Evolutionary conservation across 768 basidiomycete genomes (phyloP).

Genomic region (Mycena epipterygia): DNA sequence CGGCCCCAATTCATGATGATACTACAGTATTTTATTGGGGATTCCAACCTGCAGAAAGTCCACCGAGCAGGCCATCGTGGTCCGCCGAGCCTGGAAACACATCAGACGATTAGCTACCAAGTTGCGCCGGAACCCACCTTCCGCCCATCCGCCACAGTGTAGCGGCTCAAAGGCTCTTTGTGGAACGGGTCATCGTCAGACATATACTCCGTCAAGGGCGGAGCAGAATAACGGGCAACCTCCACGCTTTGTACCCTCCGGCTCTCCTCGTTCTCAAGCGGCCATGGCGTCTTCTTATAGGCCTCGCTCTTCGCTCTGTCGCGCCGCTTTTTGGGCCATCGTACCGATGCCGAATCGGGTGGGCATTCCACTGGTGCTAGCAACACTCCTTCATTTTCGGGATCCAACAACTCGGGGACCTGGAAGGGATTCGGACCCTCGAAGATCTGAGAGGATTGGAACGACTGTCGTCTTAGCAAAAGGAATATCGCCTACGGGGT

Average conservation of each 20-base stretch:
- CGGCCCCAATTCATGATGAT: no score
- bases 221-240: constrained; percentile 23
- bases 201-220: constrained; percentile 14
- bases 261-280: background rate
- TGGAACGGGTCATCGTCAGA: constrained; percentile 31
- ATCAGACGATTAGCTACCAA: background rate
- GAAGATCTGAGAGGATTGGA: constrained; percentile 12
- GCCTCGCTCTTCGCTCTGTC: constrained; percentile 32
- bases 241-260: background rate
- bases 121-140: background rate
- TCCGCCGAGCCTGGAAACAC: constrained; percentile 9
- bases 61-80: constrained; percentile 10
- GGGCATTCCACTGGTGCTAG: background rate
- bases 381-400: constrained; percentile 27
- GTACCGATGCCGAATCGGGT: background rate
- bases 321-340: constrained; percentile 2
- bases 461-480: background rate
- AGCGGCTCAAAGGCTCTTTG: constrained; percentile 16
- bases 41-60: constrained; percentile 28
- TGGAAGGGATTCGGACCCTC: constrained; percentile 35
- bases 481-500: constrained; percentile 16
- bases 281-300: constrained; percentile 19
- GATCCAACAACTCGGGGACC: constrained; percentile 22
- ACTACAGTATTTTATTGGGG: background rate
- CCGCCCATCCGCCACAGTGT: constrained; percentile 10